Evolutionary conservation across 2,329 filamentous ascomycete genomes (phyloP).

Genomic region (Aspergillus sojae): DNA sequence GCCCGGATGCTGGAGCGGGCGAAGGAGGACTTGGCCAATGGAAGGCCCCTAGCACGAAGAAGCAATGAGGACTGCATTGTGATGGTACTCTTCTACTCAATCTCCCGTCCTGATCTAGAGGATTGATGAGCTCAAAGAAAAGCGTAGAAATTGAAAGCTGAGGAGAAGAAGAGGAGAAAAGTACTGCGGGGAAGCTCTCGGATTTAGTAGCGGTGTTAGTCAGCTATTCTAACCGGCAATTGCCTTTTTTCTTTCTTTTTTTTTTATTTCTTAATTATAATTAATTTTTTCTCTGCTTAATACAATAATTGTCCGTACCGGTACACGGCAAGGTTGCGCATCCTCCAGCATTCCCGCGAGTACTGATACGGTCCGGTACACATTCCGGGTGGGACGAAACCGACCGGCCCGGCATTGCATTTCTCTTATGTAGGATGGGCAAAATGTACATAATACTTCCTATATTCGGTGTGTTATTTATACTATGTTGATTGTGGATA

Average conservation of each 20-base stretch:
- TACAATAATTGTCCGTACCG: neutral
- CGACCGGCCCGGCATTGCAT: conserved; percentile 21
- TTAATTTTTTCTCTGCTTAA: neutral
- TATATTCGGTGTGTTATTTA: neutral
- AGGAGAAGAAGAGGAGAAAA: conserved; percentile 15
- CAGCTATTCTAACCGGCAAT: neutral
- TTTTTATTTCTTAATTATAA: neutral
- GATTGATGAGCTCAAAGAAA: neutral
- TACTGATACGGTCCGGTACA: conserved; percentile 19
- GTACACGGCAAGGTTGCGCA: neutral
- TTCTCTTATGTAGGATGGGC: neutral
- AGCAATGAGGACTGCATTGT: conserved; percentile 34
- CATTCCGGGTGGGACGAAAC: conserved; percentile 18
- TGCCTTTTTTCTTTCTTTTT: no score
- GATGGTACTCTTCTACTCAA: conserved; percentile 15
- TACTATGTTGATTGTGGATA: neutral
- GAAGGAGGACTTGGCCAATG: conserved; percentile 24
- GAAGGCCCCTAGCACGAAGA: conserved; percentile 30
- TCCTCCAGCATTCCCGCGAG: neutral
- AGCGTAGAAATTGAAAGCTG: conserved; percentile 1
- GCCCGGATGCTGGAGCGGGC: conserved; percentile 26
- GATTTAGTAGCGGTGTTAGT: conserved; percentile 16
- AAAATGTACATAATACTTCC: neutral
- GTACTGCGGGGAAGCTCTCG: conserved; percentile 31
- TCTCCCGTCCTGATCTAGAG: neutral